Percentiles rank a stretch among this genome's conserved stretches.
Evolutionary conservation across 1,284 basidiomycete species (phyloP).

Genomic region (Porodaedalea pini): DNA sequence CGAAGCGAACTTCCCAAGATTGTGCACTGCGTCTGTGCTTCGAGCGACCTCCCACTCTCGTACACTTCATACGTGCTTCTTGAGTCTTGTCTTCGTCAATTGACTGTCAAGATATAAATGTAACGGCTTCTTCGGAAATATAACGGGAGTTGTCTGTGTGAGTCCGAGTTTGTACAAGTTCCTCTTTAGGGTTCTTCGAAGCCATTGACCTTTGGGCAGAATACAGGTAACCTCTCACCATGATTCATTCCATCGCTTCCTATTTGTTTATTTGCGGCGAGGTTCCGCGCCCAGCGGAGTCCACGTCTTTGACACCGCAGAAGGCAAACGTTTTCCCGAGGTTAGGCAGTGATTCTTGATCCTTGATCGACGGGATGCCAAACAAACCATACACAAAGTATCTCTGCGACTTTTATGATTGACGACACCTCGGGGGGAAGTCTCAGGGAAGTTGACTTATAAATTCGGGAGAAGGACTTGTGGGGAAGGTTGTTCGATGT

Average conservation of each 20-base stretch:
- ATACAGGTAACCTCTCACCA: background rate
- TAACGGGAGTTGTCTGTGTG: background rate
- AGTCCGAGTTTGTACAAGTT: background rate
- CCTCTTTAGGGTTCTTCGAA: background rate
- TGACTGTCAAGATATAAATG: background rate
- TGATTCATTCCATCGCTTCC: background rate
- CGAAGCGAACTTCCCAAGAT: no score
- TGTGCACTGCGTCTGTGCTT: no score
- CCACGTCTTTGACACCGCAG: background rate
- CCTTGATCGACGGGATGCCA: background rate
- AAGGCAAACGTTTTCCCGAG: conserved; percentile 4
- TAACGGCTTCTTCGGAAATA: background rate
- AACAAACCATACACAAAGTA: background rate
- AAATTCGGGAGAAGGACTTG: no score
- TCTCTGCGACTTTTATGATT: background rate
- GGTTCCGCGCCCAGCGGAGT: background rate
- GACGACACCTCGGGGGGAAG: no score
- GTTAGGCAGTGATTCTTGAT: background rate
- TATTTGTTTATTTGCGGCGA: background rate
- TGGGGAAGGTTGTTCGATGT: no score
- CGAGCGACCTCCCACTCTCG: background rate
- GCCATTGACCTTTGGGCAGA: no score
- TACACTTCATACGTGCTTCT: background rate
- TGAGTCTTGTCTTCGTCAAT: background rate
- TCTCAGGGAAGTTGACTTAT: background rate